These are phyloP conservation scores for Aspergillus novofumigatus DNA, from an alignment of 2,329 filamentous ascomycete genomes.

Conservation along the genomic window DNA sequence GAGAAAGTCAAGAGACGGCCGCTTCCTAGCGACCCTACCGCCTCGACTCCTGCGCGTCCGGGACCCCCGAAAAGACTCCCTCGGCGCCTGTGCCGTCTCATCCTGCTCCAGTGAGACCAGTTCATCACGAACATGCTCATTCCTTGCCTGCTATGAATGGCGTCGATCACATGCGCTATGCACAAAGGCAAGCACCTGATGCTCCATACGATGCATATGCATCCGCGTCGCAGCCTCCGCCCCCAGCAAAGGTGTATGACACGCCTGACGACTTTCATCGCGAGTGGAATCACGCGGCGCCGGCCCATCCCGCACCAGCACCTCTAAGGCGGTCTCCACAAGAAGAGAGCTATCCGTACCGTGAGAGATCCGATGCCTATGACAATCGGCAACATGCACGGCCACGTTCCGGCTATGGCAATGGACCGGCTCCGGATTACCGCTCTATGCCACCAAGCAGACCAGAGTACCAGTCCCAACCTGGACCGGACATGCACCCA, in stretches of 20 bases:
- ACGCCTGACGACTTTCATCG: conserved; percentile 27
- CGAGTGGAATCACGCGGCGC: conserved; percentile 22
- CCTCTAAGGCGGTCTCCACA: conserved; percentile 16
- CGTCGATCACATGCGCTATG: conserved; percentile 69
- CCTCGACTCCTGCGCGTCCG: conserved; percentile 45
- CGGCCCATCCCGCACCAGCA: conserved; percentile 13
- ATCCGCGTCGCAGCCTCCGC: conserved; percentile 23
- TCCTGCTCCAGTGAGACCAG: conserved; percentile 23
- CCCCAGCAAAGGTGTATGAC: conserved; percentile 24
- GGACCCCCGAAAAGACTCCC: conserved; percentile 34
- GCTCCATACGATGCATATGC: conserved; percentile 43
- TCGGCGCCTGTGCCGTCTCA: conserved; percentile 34
- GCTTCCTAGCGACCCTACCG: conserved; percentile 72
- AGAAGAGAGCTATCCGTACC: conserved; percentile 18
- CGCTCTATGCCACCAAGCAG: conserved; percentile 16
- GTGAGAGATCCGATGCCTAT: conserved; percentile 18
- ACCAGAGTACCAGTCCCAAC: conserved; percentile 9
- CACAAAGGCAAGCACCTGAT: conserved; percentile 61
- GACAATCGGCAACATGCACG: conserved; percentile 20
- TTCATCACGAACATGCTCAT: conserved; percentile 21
- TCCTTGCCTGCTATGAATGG: conserved; percentile 41
- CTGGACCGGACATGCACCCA: conserved; percentile 8
- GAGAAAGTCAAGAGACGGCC: conserved; percentile 76
- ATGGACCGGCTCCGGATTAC: conserved; percentile 20
- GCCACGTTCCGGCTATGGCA: conserved; percentile 23